phyloP scores from a whole-genome alignment of 2,329 filamentous ascomycete genomes.

The Cryphonectria naterciae region DNA sequence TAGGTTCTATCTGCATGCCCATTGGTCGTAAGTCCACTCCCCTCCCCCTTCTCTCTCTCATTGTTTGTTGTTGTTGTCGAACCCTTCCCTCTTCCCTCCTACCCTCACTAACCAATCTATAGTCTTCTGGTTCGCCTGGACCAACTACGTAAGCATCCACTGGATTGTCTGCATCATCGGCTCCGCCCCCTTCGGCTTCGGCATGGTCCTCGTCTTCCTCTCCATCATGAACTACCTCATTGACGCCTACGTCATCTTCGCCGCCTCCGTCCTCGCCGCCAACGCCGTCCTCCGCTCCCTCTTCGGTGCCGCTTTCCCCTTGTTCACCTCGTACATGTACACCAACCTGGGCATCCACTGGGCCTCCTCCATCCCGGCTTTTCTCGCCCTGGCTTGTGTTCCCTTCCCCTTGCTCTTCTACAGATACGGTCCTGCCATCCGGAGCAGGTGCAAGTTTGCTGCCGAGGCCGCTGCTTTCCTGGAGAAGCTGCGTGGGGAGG shows the following conservation, averaged over 20 bases:
- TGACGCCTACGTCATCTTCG: slow-evolving; percentile 74
- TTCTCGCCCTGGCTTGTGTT: slow-evolving; percentile 63
- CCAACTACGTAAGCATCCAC: slow-evolving; percentile 35
- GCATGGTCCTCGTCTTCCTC: slow-evolving; percentile 68
- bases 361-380: slow-evolving; percentile 74
- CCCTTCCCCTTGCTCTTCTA: slow-evolving; percentile 65
- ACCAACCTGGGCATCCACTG: slow-evolving; percentile 70
- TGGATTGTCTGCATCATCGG: slow-evolving; percentile 44
- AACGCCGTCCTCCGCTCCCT: slow-evolving; percentile 73
- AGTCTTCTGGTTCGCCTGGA: slow-evolving; percentile 30
- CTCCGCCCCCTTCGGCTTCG: slow-evolving; percentile 45
- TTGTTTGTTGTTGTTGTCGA: no score
- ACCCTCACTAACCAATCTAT: slow-evolving; percentile 2
- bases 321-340: slow-evolving; percentile 69
- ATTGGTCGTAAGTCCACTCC: slow-evolving; percentile 19
- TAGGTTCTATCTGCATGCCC: slow-evolving; percentile 53
- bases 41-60: no score
- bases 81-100: no score
- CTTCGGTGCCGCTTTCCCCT: slow-evolving; percentile 73
- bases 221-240: slow-evolving; percentile 69
- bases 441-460: slow-evolving; percentile 59
- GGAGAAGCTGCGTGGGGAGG: slow-evolving; percentile 10
- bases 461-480: slow-evolving; percentile 40
- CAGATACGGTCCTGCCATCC: slow-evolving; percentile 58
- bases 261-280: slow-evolving; percentile 74